Base-by-base conservation (phyloP, 495 filamentous ascomycete species). In the Bathelium albidoporum region DNA sequence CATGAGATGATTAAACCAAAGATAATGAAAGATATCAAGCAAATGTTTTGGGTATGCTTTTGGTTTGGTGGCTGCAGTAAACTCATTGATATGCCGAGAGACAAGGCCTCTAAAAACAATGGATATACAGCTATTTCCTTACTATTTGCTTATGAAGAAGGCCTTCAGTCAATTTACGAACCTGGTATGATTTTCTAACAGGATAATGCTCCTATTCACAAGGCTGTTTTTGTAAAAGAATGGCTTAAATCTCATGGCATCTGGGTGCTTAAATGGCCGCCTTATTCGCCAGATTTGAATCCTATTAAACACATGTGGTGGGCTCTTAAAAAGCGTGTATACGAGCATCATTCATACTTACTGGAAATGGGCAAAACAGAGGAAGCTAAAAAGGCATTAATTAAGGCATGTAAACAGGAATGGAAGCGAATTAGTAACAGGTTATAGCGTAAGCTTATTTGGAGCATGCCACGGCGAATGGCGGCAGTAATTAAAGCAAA, bases 271-370 rank as follows among this genome's bases (percentile, higher is more conserved):
- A 60, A 63, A 22, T 66, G 60, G 64, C 64, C 64, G n/a, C 36
- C 64, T 1, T 66, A 63, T 44, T 66, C 64, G 7, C 60, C 64
- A 10, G 60, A 66, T 32, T 39, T 66, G 5, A 66, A 66, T 26
- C 64, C 64, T 20, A 62, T 63, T 39, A 49, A 66, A 26, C 22
- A 66, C 49, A 14, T 62, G 3, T 66, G 60, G 64, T 29, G 26
- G 29, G 24, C 18, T 14, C 59, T 66, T 3, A 66, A 66, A 63
- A 41, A 59, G 43, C 26, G 24, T 9, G 43, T 66, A 12, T 59
- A 62, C 24, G 44, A 66, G 32, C 32, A 32, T 16, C 39, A 63
- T 36, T 43, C 64, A 24, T 43, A 66, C n/a, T 60, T 66, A 16
- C 32, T n/a, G n/a, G n/a, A n/a, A n/a, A n/a, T n/a, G n/a, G n/a